Evolutionary conservation across 345 rosid species (phyloP).

Genomic region (Aquilaria yunnanensis): DNA sequence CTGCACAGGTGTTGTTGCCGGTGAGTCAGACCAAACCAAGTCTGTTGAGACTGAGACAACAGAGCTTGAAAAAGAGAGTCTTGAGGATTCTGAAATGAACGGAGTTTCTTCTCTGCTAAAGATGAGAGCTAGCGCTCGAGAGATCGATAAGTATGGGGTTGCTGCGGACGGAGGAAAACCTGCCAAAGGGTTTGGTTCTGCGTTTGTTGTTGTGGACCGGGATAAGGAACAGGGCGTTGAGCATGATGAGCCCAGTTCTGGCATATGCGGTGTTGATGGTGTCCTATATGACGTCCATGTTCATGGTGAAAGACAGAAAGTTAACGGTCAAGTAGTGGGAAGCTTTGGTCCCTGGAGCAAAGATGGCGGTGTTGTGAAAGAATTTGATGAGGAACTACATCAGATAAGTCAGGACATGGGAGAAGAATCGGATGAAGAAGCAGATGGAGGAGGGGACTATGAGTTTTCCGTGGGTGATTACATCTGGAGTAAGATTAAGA

Average conservation of each 20-base stretch:
- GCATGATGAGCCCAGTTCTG: slow-evolving; percentile 5
- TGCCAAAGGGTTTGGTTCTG: slow-evolving; percentile 25
- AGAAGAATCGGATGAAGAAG: slow-evolving; percentile 23
- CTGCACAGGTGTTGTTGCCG: slow-evolving; percentile 3
- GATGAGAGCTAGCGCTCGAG: slow-evolving; percentile 32
- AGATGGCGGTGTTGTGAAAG: slow-evolving; percentile 12
- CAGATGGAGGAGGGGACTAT: slow-evolving; percentile 18
- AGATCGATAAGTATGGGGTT: slow-evolving; percentile 10
- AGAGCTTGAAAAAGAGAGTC: slow-evolving; percentile 10
- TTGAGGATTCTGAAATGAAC: slow-evolving; percentile 59
- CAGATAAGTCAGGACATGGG: slow-evolving; percentile 9
- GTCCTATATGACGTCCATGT: slow-evolving; percentile 16
- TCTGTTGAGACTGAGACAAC: slow-evolving; percentile 9
- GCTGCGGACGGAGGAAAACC: slow-evolving; percentile 2
- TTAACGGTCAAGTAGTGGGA: slow-evolving; percentile 2
- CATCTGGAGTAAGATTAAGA: slow-evolving; percentile 91
- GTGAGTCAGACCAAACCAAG: slow-evolving; percentile 1
- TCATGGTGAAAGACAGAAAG: slow-evolving; percentile 6
- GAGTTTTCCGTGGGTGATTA: slow-evolving; percentile 72
- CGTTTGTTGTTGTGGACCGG: slow-evolving; percentile 29
- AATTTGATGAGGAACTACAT: slow-evolving; percentile 11
- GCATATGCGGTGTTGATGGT: slow-evolving; percentile 7
- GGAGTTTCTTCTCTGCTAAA: slow-evolving; percentile 62
- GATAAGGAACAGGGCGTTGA: slow-evolving; percentile 16
- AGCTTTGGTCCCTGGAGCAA: not conserved